A percentile compares a stretch with the other conserved stretches of the same genome.
Evolutionary conservation across 306 rosid species (phyloP).

Genomic region (Dalbergia cochinchinensis): DNA sequence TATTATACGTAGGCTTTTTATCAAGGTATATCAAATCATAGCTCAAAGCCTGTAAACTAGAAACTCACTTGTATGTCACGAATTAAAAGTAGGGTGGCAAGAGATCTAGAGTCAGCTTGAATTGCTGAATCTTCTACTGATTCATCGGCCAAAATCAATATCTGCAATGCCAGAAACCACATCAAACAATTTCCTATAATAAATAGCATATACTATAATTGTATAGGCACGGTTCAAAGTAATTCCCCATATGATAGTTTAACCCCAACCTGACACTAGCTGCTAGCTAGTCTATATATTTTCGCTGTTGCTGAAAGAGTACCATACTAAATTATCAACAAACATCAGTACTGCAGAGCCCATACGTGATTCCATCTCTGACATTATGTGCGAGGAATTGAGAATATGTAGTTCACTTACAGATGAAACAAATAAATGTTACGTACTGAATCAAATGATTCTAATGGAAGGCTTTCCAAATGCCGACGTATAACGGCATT

Average conservation of each 20-base stretch:
- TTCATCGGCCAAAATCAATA: conserved; percentile 92
- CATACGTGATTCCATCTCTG: conserved; percentile 13
- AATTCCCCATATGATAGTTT: conserved; percentile 12
- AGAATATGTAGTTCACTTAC: conserved; percentile 4
- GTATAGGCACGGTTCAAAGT: conserved; percentile 14
- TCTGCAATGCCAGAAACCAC: conserved; percentile 56
- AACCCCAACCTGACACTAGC: conserved; percentile 38
- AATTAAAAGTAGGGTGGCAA: conserved; percentile 88
- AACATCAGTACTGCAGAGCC: conserved; percentile 23
- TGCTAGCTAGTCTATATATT: conserved; percentile 7
- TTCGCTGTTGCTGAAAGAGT: conserved; percentile 27
- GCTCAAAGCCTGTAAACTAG: conserved; percentile 28
- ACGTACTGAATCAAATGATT: conserved; percentile 91
- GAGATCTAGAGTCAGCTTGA: conserved; percentile 98
- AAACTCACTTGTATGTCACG: conserved; percentile 88
- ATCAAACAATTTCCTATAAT: conserved; percentile 40
- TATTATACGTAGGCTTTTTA: conserved; percentile 3
- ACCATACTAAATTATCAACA: conserved; percentile 26
- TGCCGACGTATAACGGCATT: conserved; percentile 95
- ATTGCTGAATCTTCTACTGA: conserved; percentile 97
- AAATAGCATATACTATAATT: conserved; percentile 32
- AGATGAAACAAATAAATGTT: conserved; percentile 40
- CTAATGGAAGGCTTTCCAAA: conserved; percentile 91
- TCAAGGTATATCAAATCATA: conserved; percentile 19
- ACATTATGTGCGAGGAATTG: conserved; percentile 32